Evolutionary conservation across 2,329 filamentous ascomycete species (phyloP), one percentile per base, ranked within the genome.

Genomic region (Periconia digitata): DNA sequence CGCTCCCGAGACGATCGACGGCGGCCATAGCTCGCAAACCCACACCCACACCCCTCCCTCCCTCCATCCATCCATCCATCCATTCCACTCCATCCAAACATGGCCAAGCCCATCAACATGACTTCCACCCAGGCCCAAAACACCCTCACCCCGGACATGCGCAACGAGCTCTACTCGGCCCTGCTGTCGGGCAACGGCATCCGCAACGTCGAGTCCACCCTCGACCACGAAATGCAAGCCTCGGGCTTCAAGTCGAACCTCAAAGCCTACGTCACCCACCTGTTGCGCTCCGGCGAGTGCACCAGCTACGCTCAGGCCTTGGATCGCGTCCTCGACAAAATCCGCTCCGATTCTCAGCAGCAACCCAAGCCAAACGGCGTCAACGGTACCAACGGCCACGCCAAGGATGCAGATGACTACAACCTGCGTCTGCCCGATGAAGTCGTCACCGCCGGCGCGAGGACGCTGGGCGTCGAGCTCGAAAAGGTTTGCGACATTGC

Each of bases 171-270:
- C 63, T 75, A 74, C 50, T 60, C 67, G 37, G 72, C 74, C 36
- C 77, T 83, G 35, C 72, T 75, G 52, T 72, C 73, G 27, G 68
- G 72, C 40, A 71, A 73, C 59, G 76, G 78, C 45, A 78, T 85
- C 55, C 75, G 77, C 59, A 76, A 78, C 60, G 80, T 86, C 37
- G 80, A 84, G 60, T 59, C 71, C 32, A 74, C 76, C 1, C 74
- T 85, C 21, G 73, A 78, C 49, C 75, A 81, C 59, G 76, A 77
- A 18, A 75, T 85, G 10, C 77, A 82, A 58, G 74, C 79, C 44
- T 69, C 73, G n/a, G 82, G 82, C 56, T 86, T 82, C 82, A 79
- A 79, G 36, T 76, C 81, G 57, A 74, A 74, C 22, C 73, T 86
- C 50, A 77, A 77, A 48, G 72, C 71, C 40, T 77, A 85, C 51